phyloP scores from a whole-genome alignment of 2,329 filamentous ascomycete genomes.

The Tolypocladium pustulatum region DNA sequence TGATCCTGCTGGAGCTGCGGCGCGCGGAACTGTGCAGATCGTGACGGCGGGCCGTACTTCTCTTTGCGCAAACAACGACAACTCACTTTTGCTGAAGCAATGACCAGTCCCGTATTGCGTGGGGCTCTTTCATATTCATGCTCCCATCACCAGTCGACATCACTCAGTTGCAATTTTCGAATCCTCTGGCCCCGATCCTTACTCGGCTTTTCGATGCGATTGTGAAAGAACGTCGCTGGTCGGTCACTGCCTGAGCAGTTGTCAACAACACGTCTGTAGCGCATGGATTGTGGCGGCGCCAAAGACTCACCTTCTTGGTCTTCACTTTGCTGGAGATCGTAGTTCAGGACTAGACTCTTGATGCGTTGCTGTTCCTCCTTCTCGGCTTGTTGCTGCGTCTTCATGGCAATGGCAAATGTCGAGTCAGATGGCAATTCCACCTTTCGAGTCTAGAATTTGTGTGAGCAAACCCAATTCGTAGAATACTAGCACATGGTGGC shows the following conservation, averaged over 20 bases:
- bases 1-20: no score
- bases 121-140: background rate
- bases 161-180: constrained; percentile 86
- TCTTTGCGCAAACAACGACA: background rate
- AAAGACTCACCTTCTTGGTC: constrained; percentile 57
- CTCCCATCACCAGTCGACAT: constrained; percentile 80
- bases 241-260: constrained; percentile 36
- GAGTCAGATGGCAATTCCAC: constrained; percentile 88
- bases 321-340: constrained; percentile 80
- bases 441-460: constrained; percentile 59
- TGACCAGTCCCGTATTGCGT: background rate
- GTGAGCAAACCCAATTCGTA: background rate
- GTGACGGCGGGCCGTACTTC: background rate
- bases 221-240: constrained; percentile 35
- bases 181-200: constrained; percentile 69
- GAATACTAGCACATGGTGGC: background rate
- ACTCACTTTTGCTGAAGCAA: background rate
- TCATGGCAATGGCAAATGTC: constrained; percentile 92
- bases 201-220: constrained; percentile 43
- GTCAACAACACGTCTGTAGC: background rate
- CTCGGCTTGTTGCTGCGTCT: constrained; percentile 87
- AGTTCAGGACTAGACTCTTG: constrained; percentile 94
- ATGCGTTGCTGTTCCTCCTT: constrained; percentile 96
- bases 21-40: no score
- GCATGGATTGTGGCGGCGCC: constrained; percentile 9